Percentiles rank a stretch among this genome's conserved stretches.
These are phyloP conservation scores for Suillus subalutaceus DNA, from an alignment of 768 basidiomycete genomes.

Conservation along the genomic window DNA sequence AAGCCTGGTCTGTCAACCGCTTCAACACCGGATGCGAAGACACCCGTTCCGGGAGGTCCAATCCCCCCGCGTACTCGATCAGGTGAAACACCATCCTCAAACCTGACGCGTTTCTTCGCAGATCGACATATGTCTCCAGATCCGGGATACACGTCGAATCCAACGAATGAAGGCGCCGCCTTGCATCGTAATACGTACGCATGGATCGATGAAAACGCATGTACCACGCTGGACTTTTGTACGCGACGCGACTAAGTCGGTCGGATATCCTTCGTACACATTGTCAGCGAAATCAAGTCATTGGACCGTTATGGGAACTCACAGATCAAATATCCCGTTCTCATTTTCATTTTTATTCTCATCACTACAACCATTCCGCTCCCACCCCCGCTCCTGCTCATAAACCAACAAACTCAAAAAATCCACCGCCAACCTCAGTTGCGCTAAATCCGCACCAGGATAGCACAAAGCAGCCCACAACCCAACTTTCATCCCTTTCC, in stretches of 20 bases:
- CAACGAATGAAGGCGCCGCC: conserved; percentile 25
- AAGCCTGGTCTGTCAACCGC: conserved; percentile 42
- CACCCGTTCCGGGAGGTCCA: conserved; percentile 37
- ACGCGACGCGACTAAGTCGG: conserved; percentile 37
- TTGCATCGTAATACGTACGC: conserved; percentile 36
- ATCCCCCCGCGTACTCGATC: conserved; percentile 54
- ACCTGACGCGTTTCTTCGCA: conserved; percentile 53
- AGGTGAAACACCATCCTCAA: conserved; percentile 52
- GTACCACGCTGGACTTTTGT: conserved; percentile 43
- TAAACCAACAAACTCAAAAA: conserved; percentile 48
- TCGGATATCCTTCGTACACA: conserved; percentile 38
- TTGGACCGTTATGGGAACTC: conserved; percentile 15
- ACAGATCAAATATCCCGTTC: conserved; percentile 23
- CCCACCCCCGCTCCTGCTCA: conserved; percentile 17
- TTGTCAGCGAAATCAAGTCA: conserved; percentile 10
- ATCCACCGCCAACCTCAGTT: conserved; percentile 55
- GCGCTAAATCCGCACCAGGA: conserved; percentile 58
- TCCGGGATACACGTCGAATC: conserved; percentile 36
- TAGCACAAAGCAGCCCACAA: conserved; percentile 62
- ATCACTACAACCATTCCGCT: neutral
- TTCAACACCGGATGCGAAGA: conserved; percentile 30
- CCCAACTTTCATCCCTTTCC: conserved; percentile 42
- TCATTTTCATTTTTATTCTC: conserved; percentile 19
- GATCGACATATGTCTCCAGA: conserved; percentile 49
- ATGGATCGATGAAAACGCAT: conserved; percentile 43